phyloP scores from a whole-genome alignment of 2,329 filamentous ascomycete genomes.

The Parascedosporium putredinis region DNA sequence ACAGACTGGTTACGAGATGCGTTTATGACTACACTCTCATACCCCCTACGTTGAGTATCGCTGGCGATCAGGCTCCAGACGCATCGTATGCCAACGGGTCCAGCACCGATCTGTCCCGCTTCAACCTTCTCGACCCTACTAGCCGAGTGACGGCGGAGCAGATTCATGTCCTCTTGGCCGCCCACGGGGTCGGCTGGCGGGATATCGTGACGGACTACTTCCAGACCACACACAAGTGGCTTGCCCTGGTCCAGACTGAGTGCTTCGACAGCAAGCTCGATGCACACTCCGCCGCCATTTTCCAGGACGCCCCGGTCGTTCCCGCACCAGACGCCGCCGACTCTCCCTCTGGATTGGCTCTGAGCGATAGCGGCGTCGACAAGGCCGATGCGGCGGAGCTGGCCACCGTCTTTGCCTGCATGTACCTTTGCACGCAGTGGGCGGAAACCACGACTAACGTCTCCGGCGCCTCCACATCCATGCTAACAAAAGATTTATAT shows the following conservation, averaged over 20 bases:
- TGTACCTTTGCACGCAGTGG: slow-evolving; percentile 29
- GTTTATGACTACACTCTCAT: slow-evolving; percentile 25
- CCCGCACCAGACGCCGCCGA: neutral
- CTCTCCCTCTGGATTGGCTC: neutral
- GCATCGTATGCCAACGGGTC: slow-evolving; percentile 16
- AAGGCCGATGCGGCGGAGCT: slow-evolving; percentile 18
- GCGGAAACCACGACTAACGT: slow-evolving; percentile 19
- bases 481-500: slow-evolving; percentile 8
- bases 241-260: slow-evolving; percentile 28
- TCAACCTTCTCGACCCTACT: slow-evolving; percentile 19
- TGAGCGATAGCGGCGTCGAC: slow-evolving; percentile 11
- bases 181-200: slow-evolving; percentile 25
- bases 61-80: slow-evolving; percentile 17
- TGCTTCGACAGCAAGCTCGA: slow-evolving; percentile 24
- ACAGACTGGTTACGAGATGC: slow-evolving; percentile 16
- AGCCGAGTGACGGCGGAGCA: slow-evolving; percentile 25
- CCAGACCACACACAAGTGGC: slow-evolving; percentile 30
- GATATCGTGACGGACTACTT: slow-evolving; percentile 28
- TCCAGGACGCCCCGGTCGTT: neutral
- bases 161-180: slow-evolving; percentile 27
- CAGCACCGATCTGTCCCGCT: slow-evolving; percentile 11
- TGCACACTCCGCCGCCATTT: neutral
- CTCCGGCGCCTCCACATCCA: slow-evolving; percentile 14
- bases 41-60: slow-evolving; percentile 22
- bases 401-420: slow-evolving; percentile 30